Evolutionary conservation across 2,329 filamentous ascomycete genomes (phyloP).

Genomic region (Amauroascus verrucosus): DNA sequence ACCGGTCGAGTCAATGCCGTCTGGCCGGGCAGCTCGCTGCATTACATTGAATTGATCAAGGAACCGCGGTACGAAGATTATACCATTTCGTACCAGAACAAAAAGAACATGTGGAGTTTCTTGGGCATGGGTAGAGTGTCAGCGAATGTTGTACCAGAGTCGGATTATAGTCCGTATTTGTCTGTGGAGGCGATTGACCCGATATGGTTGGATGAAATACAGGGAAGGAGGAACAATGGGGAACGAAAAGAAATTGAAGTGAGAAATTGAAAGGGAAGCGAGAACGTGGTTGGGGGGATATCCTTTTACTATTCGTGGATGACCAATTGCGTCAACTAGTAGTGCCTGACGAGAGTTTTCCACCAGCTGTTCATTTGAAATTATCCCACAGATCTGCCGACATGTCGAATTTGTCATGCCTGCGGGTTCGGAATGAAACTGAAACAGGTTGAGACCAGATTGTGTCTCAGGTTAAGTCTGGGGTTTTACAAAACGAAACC

Average conservation of each 20-base stretch:
- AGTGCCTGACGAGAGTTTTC: too few species aligned
- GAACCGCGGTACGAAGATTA: slow-evolving; percentile 38
- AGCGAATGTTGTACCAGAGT: slow-evolving; percentile 20
- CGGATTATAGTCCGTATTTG: slow-evolving; percentile 26
- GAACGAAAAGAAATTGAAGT: neutral
- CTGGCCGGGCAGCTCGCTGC: slow-evolving; percentile 43
- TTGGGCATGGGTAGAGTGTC: slow-evolving; percentile 26
- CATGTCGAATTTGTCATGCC: too few species aligned
- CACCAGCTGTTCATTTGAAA: too few species aligned
- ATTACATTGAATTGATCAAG: slow-evolving; percentile 38
- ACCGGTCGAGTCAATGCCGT: slow-evolving; percentile 40
- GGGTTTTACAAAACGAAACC: too few species aligned
- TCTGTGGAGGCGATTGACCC: slow-evolving; percentile 27
- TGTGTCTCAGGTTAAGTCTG: too few species aligned
- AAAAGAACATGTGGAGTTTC: slow-evolving; percentile 25
- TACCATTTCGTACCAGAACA: slow-evolving; percentile 25
- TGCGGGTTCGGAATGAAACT: too few species aligned
- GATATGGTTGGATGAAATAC: slow-evolving; percentile 24
- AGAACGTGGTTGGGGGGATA: neutral
- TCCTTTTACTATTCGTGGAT: too few species aligned
- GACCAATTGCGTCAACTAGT: too few species aligned
- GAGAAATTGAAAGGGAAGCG: neutral
- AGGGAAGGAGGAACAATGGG: slow-evolving; percentile 16
- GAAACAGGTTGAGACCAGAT: too few species aligned
- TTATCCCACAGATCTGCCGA: too few species aligned